phyloP scores from a whole-genome alignment of 805 yeast species.

The Brettanomyces bruxellensis region DNA sequence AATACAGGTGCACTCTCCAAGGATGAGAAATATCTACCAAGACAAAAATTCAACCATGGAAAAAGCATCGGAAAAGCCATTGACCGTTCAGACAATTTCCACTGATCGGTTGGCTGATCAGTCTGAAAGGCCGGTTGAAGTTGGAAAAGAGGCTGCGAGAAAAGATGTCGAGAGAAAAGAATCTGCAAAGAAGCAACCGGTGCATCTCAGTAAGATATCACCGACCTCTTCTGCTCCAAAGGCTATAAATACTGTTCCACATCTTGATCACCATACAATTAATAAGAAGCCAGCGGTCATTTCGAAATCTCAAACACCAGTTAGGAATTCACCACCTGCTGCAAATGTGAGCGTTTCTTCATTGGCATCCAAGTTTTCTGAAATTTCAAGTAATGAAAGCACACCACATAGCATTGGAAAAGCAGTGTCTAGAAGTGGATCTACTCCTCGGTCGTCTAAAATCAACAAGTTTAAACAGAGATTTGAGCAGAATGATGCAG shows the following conservation, averaged over 20 bases:
- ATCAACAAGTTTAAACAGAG: neutral
- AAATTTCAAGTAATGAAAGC: slow-evolving; percentile 1
- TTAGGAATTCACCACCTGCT: neutral
- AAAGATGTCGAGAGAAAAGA: neutral
- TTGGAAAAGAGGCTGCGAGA: too few relatives aligned
- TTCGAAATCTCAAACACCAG: too few relatives aligned
- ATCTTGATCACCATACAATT: too few relatives aligned
- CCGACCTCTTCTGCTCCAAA: slow-evolving; percentile 1
- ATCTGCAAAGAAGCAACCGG: neutral
- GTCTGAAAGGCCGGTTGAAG: too few relatives aligned
- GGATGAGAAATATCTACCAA: neutral
- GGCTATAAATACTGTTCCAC: too few relatives aligned
- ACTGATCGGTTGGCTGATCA: too few relatives aligned
- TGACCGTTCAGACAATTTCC: too few relatives aligned
- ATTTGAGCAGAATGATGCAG: neutral
- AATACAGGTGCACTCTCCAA: neutral
- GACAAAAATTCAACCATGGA: too few relatives aligned
- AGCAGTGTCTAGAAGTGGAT: too few relatives aligned
- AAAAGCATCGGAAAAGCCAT: too few relatives aligned
- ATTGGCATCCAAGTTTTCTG: slow-evolving; percentile 22
- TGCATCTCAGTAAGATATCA: neutral
- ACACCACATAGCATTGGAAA: too few relatives aligned
- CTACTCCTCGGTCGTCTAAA: neutral
- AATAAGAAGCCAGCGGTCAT: too few relatives aligned
- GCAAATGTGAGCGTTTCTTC: slow-evolving; percentile 18